These are phyloP conservation scores for Pseudevernia furfuracea DNA, from an alignment of 495 filamentous ascomycete genomes.

Conservation along the genomic window DNA sequence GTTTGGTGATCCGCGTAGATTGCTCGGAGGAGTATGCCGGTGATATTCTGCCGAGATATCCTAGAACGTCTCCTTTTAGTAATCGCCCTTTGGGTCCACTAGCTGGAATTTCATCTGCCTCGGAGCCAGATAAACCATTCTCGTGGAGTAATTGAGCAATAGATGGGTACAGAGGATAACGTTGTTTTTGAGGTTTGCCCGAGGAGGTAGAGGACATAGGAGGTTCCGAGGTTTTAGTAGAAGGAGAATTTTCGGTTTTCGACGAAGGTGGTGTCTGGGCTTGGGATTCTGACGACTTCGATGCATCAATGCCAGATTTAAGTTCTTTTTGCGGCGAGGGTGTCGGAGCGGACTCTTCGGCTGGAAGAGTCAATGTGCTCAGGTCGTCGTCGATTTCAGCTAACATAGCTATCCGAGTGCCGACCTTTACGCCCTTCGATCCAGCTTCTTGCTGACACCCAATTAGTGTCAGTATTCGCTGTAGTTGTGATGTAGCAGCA, in stretches of 20 bases:
- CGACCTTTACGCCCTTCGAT: constrained; percentile 62
- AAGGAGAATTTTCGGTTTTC: constrained; percentile 28
- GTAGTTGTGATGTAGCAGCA: no score
- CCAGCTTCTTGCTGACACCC: constrained; percentile 50
- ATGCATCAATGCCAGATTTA: constrained; percentile 21
- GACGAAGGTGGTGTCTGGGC: constrained; percentile 28
- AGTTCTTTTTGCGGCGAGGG: constrained; percentile 32
- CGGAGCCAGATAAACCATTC: constrained; percentile 62
- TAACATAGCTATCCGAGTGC: constrained; percentile 64
- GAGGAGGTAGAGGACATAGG: constrained; percentile 35
- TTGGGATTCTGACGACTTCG: constrained; percentile 28
- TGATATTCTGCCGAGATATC: constrained; percentile 72
- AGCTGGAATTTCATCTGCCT: constrained; percentile 69
- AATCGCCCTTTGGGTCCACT: constrained; percentile 85
- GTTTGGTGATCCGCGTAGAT: constrained; percentile 60
- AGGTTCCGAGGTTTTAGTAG: constrained; percentile 26
- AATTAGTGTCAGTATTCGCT: not conserved
- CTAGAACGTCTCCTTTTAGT: constrained; percentile 91
- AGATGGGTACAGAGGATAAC: constrained; percentile 77
- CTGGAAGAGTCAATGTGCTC: constrained; percentile 56
- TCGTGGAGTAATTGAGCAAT: constrained; percentile 72
- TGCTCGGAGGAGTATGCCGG: constrained; percentile 60
- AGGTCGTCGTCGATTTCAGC: constrained; percentile 72
- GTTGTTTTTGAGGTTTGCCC: constrained; percentile 56
- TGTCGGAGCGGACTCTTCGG: constrained; percentile 43